A percentile compares a stretch with the other conserved stretches of the same genome.
phyloP scores from a whole-genome alignment of 2,329 filamentous ascomycete species.

The Fusarium ambrosium region DNA sequence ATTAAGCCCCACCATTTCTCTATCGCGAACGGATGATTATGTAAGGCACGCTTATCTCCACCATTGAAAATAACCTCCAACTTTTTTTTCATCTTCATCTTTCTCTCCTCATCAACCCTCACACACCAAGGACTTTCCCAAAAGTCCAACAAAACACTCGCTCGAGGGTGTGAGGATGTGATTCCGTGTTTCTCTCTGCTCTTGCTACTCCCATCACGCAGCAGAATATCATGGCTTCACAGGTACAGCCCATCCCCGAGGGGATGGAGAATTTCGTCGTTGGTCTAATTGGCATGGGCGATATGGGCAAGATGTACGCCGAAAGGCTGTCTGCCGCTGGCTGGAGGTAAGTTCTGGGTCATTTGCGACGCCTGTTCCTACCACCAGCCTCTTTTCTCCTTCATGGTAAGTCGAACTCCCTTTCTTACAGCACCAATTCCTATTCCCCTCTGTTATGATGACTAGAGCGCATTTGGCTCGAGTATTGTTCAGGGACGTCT shows the following conservation, averaged over 20 bases:
- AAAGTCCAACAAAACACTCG: constrained; percentile 25
- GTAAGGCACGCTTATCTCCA: constrained; percentile 37
- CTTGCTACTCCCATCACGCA: constrained; percentile 40
- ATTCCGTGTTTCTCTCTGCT: constrained; percentile 43
- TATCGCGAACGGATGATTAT: constrained; percentile 42
- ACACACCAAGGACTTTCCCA: constrained; percentile 27
- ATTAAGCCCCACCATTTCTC: constrained; percentile 32
- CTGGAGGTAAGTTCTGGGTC: constrained; percentile 80
- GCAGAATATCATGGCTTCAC: constrained; percentile 50
- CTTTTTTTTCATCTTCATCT: constrained; percentile 41
- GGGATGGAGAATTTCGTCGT: constrained; percentile 80
- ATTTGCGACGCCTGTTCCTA: constrained; percentile 21
- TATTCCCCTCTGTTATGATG: constrained; percentile 79
- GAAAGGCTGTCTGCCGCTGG: constrained; percentile 88
- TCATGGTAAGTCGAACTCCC: too few species aligned
- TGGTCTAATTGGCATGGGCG: constrained; percentile 98
- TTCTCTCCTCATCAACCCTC: constrained; percentile 26
- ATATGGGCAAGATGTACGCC: constrained; percentile 99
- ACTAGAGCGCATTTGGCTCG: constrained; percentile 99
- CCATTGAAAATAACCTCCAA: constrained; percentile 41
- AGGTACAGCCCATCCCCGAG: constrained; percentile 49
- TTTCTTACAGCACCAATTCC: too few species aligned
- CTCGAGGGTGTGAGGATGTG: constrained; percentile 45
- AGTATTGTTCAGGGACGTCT: constrained; percentile 80
- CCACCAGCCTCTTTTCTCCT: constrained; percentile 22